Percentiles rank a stretch among this genome's conserved stretches.
Evolutionary conservation across 139 green algal species (phyloP).

Genomic region (Tetradesmus lagerheimii): DNA sequence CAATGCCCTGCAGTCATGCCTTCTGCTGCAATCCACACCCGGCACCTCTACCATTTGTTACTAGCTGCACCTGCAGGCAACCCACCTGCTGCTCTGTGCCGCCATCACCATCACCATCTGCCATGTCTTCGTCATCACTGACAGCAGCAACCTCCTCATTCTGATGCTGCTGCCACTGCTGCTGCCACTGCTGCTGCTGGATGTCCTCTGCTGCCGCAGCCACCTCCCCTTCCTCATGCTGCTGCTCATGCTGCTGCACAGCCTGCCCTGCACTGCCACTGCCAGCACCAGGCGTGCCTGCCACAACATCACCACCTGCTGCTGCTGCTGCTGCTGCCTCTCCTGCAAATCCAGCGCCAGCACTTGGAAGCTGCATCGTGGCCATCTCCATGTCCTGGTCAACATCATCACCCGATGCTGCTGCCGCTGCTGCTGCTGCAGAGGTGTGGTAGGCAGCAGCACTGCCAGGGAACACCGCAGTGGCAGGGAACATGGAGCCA

Average conservation of each 20-base stretch:
- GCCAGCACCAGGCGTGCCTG: background rate
- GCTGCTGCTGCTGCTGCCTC: background rate
- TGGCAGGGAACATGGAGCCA: background rate
- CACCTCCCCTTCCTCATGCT: background rate
- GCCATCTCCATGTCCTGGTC: background rate
- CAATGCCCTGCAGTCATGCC: too few species aligned
- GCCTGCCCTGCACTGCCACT: background rate
- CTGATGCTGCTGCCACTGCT: background rate
- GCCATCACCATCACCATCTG: background rate
- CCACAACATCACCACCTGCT: background rate
- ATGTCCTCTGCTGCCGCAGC: background rate
- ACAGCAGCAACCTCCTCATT: background rate
- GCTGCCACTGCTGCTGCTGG: constrained; percentile 12
- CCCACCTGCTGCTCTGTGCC: background rate
- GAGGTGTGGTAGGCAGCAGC: background rate
- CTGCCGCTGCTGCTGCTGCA: background rate
- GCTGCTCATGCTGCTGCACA: background rate
- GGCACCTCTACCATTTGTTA: too few species aligned
- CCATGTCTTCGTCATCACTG: background rate
- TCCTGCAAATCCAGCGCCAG: background rate
- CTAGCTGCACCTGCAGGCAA: background rate
- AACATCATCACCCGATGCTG: background rate
- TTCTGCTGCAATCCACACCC: too few species aligned
- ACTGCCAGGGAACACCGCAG: background rate
- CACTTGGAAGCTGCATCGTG: background rate